These are phyloP conservation scores for Sindora glabra DNA, from an alignment of 306 rosid species.

Conservation along the genomic window DNA sequence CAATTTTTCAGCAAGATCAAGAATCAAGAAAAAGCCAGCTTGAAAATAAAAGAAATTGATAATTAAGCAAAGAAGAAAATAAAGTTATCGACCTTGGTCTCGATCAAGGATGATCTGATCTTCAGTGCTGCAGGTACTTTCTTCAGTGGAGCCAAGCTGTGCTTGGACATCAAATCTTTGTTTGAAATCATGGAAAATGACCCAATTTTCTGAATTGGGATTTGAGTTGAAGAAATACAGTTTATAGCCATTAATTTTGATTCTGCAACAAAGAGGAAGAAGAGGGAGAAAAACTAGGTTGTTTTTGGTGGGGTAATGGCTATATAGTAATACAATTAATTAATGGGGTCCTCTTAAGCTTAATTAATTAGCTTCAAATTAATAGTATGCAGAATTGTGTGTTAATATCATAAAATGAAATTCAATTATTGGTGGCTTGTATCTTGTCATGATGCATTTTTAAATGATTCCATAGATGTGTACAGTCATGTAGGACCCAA, in stretches of 20 bases:
- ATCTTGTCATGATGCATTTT: constrained; percentile 28
- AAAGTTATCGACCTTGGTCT: constrained; percentile 51
- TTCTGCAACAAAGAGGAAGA: constrained; percentile 14
- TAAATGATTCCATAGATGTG: background rate
- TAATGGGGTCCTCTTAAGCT: too few relatives aligned
- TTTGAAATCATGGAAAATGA: constrained; percentile 32
- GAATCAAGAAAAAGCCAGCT: background rate
- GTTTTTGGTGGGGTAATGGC: constrained; percentile 3
- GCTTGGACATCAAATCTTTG: constrained; percentile 36
- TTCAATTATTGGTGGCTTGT: constrained; percentile 41
- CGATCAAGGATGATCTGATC: constrained; percentile 60
- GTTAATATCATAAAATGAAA: constrained; percentile 6
- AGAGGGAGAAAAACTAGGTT: background rate
- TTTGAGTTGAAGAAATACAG: constrained; percentile 26
- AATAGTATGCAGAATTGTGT: background rate
- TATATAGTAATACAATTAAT: constrained; percentile 8
- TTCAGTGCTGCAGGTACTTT: constrained; percentile 20
- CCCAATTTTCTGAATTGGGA: constrained; percentile 42
- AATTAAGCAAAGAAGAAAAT: background rate
- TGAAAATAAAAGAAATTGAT: background rate
- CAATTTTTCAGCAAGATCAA: background rate
- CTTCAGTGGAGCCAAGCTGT: constrained; percentile 34
- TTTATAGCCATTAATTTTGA: constrained; percentile 55
- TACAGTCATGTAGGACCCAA: constrained; percentile 12
- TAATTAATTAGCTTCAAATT: background rate